Evolutionary conservation across 2,329 filamentous ascomycete genomes (phyloP), one percentile per base, ranked within the genome.

Genomic region (Camillea tinctor): DNA sequence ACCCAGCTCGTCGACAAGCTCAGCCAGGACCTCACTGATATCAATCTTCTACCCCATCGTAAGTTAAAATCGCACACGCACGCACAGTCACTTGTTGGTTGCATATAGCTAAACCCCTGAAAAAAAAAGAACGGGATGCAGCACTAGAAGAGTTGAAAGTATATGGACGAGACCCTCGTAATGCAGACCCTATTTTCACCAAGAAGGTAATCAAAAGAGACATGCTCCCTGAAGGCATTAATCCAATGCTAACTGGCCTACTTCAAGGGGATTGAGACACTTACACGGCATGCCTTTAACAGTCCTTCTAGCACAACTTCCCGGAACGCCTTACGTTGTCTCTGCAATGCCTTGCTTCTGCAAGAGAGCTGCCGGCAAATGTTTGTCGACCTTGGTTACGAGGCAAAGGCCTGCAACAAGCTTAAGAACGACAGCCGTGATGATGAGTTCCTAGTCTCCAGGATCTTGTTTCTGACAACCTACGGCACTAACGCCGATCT

Each of bases 111-210:
- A 30, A 65, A 48, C 15, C 52, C 65, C 15, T 60, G 40, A 24
- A 40, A 19, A 64, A 44, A 24, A 40, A 19, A 64, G 90, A 91
- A 70, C 84, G 87, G 63, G 84, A 86, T 67, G 76, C 81, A 9
- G 79, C 80, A 13, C 74, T 90, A 3, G 86, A 89, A 66, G 78
- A 92, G 67, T 80, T 97, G 54, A 97, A 97, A 75, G 80, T 93
- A 30, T 85, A 91, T 69, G 90, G 93, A 6, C 87, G 93, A 61
- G 87, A 89, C 68, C 85, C 88, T 7, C 79, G 78, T 26, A 82
- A 91, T 75, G 88, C 93, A 24, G 89, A 89, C 60, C 89, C 92
- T 1, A 94, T 98, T 60, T 97, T 95, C 75, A 89, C 90, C n/a
- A 84, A 85, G 74, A 80, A 89, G 75, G 92, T 90, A 81, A 26